Base-by-base conservation (phyloP, 2,329 filamentous ascomycete species). In the Cladosporium sp. region DNA sequence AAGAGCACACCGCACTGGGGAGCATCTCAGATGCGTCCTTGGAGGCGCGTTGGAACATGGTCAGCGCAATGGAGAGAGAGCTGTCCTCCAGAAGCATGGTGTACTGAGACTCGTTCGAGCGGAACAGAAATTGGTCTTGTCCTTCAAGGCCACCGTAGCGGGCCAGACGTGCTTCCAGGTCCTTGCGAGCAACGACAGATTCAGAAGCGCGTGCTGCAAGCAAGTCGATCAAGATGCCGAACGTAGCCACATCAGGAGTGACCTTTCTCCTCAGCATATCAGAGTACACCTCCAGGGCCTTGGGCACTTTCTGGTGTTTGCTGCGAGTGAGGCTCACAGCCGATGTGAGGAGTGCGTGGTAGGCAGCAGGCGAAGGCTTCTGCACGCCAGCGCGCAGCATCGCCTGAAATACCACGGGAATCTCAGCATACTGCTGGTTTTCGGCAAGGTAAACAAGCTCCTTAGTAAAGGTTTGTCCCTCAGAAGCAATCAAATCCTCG, bases 221-320 rank as follows among this genome's bases (percentile, higher is more conserved):
- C 33, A 96, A 75, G 51, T 86, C 83, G 49, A 98, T 86, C 15
- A 98, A 76, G 29, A 90, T 90, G 63, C 89, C 83, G 70, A 95
- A 97, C 0, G 92, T 97, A 51, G 86, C 81, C 48, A 84, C 83
- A 66, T 96, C 85, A 7, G 92, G 91, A 16, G 79, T 73, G 19
- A 97, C 84, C 59, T 85, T 85, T 57, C 91, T 86, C 57, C 85
- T 83, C 59, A 95, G 82, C 93, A 98, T 97, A 66, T 97, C 91
- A 13, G 90, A 86, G 68, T 97, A 98, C 46, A 98, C 87, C 72
- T 95, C 91, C 46, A 97, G 78, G 4, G 89, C 90, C 73, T 95
- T 95, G 54, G 89, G 85, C 12, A 95, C 88, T 46, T 93, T 83
- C 71, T 94, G 86, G 48, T 86, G 85, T 68, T 84, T 86, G 67